Percentiles rank a stretch among this genome's conserved stretches.
phyloP scores from a whole-genome alignment of 2,329 filamentous ascomycete genomes.

The Trichoderma gracile region DNA sequence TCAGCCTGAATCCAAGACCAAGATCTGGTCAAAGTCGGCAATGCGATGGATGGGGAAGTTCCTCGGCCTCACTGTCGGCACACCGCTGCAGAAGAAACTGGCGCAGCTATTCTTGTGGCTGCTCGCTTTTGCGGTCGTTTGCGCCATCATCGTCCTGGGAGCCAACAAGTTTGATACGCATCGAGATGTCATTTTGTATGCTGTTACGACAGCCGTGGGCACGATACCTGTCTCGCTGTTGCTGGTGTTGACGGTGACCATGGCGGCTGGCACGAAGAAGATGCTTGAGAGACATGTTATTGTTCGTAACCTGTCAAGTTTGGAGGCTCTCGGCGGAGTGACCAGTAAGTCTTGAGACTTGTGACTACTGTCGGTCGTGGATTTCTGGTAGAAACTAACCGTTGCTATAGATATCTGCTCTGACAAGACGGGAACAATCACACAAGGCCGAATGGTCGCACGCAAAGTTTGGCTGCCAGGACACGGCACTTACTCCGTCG shows the following conservation, averaged over 20 bases:
- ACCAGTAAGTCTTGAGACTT: slow-evolving; percentile 43
- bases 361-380: background rate
- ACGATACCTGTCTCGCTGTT: slow-evolving; percentile 50
- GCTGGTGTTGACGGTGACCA: slow-evolving; percentile 55
- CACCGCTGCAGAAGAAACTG: slow-evolving; percentile 67
- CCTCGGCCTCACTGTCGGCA: slow-evolving; percentile 56
- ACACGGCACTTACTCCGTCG: slow-evolving; percentile 39
- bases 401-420: slow-evolving; percentile 35
- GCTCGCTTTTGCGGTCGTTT: slow-evolving; percentile 55
- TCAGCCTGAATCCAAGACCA: background rate
- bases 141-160: slow-evolving; percentile 43
- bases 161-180: slow-evolving; percentile 41
- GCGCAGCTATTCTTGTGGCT: slow-evolving; percentile 66
- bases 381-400: background rate
- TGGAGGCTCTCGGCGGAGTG: slow-evolving; percentile 53
- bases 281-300: slow-evolving; percentile 52
- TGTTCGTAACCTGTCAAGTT: slow-evolving; percentile 48
- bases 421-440: slow-evolving; percentile 40
- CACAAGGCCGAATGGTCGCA: slow-evolving; percentile 37
- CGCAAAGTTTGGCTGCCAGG: slow-evolving; percentile 37
- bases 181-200: slow-evolving; percentile 42
- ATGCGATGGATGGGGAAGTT: slow-evolving; percentile 39
- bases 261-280: slow-evolving; percentile 50
- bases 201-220: slow-evolving; percentile 44
- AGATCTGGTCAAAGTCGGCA: slow-evolving; percentile 9